Conservation (phyloP, 2,329 filamentous ascomycete genomes). For the Fusarium sp. region DNA sequence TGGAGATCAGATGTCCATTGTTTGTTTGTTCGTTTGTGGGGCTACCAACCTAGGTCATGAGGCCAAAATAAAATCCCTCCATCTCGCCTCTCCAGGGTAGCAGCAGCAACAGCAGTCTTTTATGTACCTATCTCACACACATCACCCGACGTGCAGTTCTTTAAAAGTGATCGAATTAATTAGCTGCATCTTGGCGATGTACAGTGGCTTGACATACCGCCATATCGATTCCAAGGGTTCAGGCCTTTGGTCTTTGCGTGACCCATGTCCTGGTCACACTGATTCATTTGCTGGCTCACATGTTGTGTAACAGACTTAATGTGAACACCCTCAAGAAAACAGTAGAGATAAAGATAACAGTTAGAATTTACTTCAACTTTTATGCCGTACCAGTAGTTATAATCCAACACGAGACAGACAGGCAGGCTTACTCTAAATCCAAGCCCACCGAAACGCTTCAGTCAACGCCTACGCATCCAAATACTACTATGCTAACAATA, state of each 20-base stretch:
- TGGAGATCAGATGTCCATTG: background rate
- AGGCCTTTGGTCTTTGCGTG: background rate
- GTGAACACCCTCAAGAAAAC: background rate
- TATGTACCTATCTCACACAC: background rate
- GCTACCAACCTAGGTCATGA: constrained; percentile 3
- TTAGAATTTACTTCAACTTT: constrained; percentile 5
- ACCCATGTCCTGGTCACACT: constrained; percentile 1
- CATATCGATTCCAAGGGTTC: background rate
- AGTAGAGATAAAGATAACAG: background rate
- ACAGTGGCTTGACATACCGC: background rate
- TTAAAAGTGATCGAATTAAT: background rate
- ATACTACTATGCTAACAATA: background rate
- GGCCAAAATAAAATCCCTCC: constrained; percentile 20
- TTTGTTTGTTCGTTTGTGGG: background rate
- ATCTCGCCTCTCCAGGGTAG: constrained; percentile 21
- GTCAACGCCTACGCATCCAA: constrained; percentile 26
- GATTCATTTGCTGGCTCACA: background rate
- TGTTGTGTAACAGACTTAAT: constrained; percentile 1
- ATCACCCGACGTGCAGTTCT: constrained; percentile 11
- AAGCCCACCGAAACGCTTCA: constrained; percentile 15
- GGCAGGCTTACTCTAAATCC: constrained; percentile 1
- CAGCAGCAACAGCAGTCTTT: background rate
- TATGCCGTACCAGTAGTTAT: background rate
- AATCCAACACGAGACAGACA: constrained; percentile 9
- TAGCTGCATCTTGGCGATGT: constrained; percentile 1